Base-by-base conservation (phyloP, 2,329 filamentous ascomycete genomes). In the Phyllosticta citriasiana region DNA sequence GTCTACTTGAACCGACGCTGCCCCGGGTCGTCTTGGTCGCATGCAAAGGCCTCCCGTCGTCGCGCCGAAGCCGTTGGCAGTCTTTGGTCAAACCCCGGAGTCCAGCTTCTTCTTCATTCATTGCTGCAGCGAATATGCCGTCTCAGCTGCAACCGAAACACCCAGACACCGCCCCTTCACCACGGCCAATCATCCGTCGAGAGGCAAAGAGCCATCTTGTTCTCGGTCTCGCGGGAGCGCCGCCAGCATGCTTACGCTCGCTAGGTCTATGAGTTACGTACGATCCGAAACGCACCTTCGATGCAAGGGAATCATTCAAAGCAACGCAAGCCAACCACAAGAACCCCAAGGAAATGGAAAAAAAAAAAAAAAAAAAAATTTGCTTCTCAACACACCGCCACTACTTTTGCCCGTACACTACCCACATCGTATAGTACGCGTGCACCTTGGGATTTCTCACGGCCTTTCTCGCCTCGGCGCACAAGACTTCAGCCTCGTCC, bases 391-490 rank as follows among this genome's bases (percentile, higher is more conserved):
- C 57, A 40, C 10, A 14, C 16, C 33, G 52, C n/a, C 27, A 10
- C 27, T 54, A 50, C 47, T 52, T 57, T 55, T 61, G 59, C 19
- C 54, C 59, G 47, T 57, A 61, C 9, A 61, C 55, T 51, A 58
- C 27, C 24, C 55, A 40, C 9, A 57, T 52, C n/a, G 56, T 62
- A 33, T 57, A 60, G 22, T 74, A 75, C 1, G 71, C 72, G 56
- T 75, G 73, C 1, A 67, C 65, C 55, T 66, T 67, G 59, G 67
- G 66, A 55, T 72, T 70, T 59, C 68, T 72, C 26, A 74, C 25
- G 57, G 69, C 68, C 55, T 66, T 70, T 2, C 72, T 66, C 68
- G 73, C 73, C 58, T 72, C 65, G 14, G 72, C 73, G n/a, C 74
- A 66, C 61, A 72, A 71, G 14, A 74, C 51, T 57, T 75, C 60